Conservation (phyloP, 2,329 filamentous ascomycete genomes). For the Zymoseptoria pseudotritici region DNA sequence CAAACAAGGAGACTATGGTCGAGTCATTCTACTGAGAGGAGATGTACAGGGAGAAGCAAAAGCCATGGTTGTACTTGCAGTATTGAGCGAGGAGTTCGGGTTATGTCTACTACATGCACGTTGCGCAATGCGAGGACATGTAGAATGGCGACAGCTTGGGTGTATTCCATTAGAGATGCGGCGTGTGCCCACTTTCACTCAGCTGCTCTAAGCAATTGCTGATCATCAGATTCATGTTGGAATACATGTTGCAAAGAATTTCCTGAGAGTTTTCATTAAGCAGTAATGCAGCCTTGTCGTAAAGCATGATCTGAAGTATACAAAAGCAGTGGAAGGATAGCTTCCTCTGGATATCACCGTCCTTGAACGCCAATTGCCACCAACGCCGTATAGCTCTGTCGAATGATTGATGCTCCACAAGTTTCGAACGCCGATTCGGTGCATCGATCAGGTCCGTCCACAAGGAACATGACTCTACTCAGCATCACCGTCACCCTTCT, state of each 20-base stretch:
- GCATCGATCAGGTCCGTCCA: not conserved
- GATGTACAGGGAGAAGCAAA: not conserved
- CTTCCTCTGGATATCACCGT: not conserved
- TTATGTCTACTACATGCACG: not conserved
- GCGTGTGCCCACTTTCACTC: not conserved
- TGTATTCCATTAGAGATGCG: not conserved
- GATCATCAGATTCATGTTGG: not conserved
- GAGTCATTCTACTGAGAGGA: slow-evolving; percentile 91
- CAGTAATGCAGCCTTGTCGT: not conserved
- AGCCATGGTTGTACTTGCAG: slow-evolving; percentile 1
- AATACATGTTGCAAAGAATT: not conserved
- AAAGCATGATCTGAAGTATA: not conserved
- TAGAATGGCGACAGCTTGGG: not conserved
- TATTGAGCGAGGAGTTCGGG: slow-evolving; percentile 13
- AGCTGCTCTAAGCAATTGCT: not conserved
- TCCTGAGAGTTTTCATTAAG: not conserved
- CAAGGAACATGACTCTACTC: slow-evolving; percentile 2
- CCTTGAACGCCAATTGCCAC: not conserved
- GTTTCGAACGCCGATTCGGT: not conserved
- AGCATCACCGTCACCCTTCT: slow-evolving; percentile 12
- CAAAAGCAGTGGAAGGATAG: not conserved
- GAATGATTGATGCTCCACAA: not conserved
- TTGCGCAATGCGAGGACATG: not conserved
- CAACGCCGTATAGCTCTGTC: not conserved
- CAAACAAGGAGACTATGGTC: slow-evolving; percentile 95